Base-by-base conservation (phyloP, 163 green algal species). In the Smithsoniella earleae region DNA sequence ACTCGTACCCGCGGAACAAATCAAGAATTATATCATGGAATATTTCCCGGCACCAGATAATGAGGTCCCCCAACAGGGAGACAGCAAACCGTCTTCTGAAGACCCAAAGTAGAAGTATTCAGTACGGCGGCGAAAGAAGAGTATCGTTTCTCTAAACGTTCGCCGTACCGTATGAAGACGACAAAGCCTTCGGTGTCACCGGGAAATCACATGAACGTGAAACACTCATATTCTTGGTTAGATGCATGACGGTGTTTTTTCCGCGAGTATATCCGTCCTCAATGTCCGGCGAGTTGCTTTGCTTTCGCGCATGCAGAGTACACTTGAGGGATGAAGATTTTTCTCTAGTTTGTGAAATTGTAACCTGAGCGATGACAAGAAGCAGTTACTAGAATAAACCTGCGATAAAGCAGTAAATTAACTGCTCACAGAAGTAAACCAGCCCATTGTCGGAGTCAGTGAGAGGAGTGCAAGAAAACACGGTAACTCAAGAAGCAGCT, bases 1-100 rank as follows among this genome's bases (percentile, higher is more conserved):
- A 3, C 77, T 97, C 77, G 82, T 97, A 46, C 85, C 90, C 25
- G 85, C 88, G 13, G 74, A 87, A 4, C 86, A 84, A 34, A 96
- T 97, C 76, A 90, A 90, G 43, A 78, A 91, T 40, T 95, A 97
- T 69, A 80, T 97, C 10, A 28, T 77, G 3, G 82, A 90, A 52
- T 81, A 89, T 58, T 69, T 87, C 25, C 36, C 45, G 36, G 40
- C 40, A 62, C 54, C 78, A 62, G 46, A 49, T 22, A 13, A 10
- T 49, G 10, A n/a, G n/a, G n/a, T n/a, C n/a, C n/a, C n/a, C n/a
- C n/a, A n/a, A n/a, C n/a, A n/a, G n/a, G n/a, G n/a, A n/a, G n/a
- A n/a, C n/a, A n/a, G n/a, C n/a, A n/a, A 10, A 49, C 40, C 40
- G 40, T 13, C 40, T 49, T 13, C 13, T 49, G 40, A 49, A 49